Conservation (phyloP, 306 rosid species). For the Cicer yamashitae region DNA sequence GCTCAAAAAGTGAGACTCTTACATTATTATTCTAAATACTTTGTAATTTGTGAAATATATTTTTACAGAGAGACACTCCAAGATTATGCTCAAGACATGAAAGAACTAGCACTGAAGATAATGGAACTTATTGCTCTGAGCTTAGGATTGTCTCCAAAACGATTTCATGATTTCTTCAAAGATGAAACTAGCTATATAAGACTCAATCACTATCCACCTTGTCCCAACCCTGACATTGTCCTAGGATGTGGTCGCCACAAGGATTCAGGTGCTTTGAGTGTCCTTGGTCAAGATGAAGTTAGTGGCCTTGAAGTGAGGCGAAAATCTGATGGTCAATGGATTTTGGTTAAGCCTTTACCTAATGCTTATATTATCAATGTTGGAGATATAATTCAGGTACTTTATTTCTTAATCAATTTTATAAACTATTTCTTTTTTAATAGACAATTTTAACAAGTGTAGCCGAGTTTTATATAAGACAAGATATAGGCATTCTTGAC, state of each 20-base stretch:
- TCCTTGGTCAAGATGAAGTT: constrained; percentile 44
- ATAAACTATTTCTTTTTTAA: too few species aligned
- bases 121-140: constrained; percentile 51
- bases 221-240: constrained; percentile 48
- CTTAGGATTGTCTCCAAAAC: constrained; percentile 42
- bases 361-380: constrained; percentile 54
- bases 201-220: constrained; percentile 48
- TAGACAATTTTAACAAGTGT: too few species aligned
- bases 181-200: constrained; percentile 47
- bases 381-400: constrained; percentile 46
- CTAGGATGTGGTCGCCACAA: constrained; percentile 47
- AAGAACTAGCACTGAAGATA: constrained; percentile 51
- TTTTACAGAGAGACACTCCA: constrained; percentile 40
- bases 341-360: constrained; percentile 56
- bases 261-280: constrained; percentile 44
- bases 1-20: too few species aligned
- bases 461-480: too few species aligned
- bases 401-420: background rate
- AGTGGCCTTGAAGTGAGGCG: constrained; percentile 62
- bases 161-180: constrained; percentile 47
- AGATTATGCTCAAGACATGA: constrained; percentile 59
- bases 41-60: too few species aligned
- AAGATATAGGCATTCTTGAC: too few species aligned
- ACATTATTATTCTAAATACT: too few species aligned
- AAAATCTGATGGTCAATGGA: constrained; percentile 64